Conservation (phyloP, 495 filamentous ascomycete genomes). For the Trichoderma virens region DNA sequence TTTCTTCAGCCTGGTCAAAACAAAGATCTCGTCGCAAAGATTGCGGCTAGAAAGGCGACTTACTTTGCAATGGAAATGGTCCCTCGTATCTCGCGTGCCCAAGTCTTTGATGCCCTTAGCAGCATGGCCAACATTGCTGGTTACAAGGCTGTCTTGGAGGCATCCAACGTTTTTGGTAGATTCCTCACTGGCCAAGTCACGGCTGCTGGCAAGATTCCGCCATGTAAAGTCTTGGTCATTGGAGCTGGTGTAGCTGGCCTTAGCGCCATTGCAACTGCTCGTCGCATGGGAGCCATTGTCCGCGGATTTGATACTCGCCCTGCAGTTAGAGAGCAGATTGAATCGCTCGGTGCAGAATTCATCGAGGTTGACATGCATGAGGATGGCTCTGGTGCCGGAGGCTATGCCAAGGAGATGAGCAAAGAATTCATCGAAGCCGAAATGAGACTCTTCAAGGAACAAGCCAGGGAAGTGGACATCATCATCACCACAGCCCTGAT, state of each 20-base stretch:
- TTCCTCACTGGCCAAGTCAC: slow-evolving; percentile 79
- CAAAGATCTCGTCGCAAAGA: slow-evolving; percentile 55
- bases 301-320: slow-evolving; percentile 75
- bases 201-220: slow-evolving; percentile 74
- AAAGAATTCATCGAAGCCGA: slow-evolving; percentile 82
- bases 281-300: slow-evolving; percentile 74
- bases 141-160: slow-evolving; percentile 77
- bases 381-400: slow-evolving; percentile 71
- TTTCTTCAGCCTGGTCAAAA: slow-evolving; percentile 72
- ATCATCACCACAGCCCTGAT: slow-evolving; percentile 79
- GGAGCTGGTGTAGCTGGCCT: slow-evolving; percentile 75
- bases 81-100: slow-evolving; percentile 72
- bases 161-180: slow-evolving; percentile 73
- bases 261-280: slow-evolving; percentile 72
- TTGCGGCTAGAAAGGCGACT: slow-evolving; percentile 55
- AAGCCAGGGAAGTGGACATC: slow-evolving; percentile 77
- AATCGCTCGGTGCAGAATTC: slow-evolving; percentile 77
- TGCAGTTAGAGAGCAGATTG: slow-evolving; percentile 73
- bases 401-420: slow-evolving; percentile 83
- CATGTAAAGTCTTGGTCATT: slow-evolving; percentile 75
- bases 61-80: slow-evolving; percentile 81
- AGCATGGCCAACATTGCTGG: slow-evolving; percentile 86
- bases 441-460: slow-evolving; percentile 78
- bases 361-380: slow-evolving; percentile 78
- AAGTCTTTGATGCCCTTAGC: slow-evolving; percentile 72